Evolutionary conservation across 225 moss, liverwort and hornwort genomes (phyloP), one percentile per base, ranked within the genome.

Genomic region (Pseudisothecium myosuroides): DNA sequence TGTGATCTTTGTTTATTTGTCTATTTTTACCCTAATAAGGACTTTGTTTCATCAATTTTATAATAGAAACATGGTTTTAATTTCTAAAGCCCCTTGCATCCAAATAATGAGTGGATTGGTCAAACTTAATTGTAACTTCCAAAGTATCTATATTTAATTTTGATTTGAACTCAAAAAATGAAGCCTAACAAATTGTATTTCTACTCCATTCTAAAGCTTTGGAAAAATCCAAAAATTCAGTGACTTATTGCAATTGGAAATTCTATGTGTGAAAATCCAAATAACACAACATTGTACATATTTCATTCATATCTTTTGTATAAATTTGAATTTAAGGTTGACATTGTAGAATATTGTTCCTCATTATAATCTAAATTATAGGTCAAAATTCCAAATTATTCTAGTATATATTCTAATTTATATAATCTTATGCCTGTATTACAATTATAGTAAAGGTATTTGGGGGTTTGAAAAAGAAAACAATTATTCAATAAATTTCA

Each of bases 41-140:
- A 71, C 41, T 71, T 71, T 41, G 8, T 71, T 71, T 71, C 24
- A 71, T 71, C 26, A 71, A 26, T 71, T n/a, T 67, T n/a, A 68
- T 68, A n/a, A 7, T 68, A 7, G n/a, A 68, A n/a, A n/a, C 7
- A 5, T n/a, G 4, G 4, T 20, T n/a, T 22, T 67, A 22, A 37
- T n/a, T 2, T 12, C 7, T n/a, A 14, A 22, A 67, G 22, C 22
- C 20, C 2, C 4, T 0, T n/a, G 4, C 7, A n/a, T n/a, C 2
- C 4, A 7, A n/a, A 68, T 6, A 12, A 4, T 7, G 12, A n/a
- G 11, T 7, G 2, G 6, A 2, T n/a, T n/a, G 7, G 23, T 68
- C 68, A n/a, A n/a, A 22, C 7, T 68, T 64, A 17, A 32, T 22
- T 68, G 13, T 68, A 12, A 68, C n/a, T 68, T 68, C 6, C 0